Evolutionary conservation across 192 early-diverging fungal species (phyloP), one percentile per base, ranked within the genome.

Genomic region (Backusella tuberculispora): DNA sequence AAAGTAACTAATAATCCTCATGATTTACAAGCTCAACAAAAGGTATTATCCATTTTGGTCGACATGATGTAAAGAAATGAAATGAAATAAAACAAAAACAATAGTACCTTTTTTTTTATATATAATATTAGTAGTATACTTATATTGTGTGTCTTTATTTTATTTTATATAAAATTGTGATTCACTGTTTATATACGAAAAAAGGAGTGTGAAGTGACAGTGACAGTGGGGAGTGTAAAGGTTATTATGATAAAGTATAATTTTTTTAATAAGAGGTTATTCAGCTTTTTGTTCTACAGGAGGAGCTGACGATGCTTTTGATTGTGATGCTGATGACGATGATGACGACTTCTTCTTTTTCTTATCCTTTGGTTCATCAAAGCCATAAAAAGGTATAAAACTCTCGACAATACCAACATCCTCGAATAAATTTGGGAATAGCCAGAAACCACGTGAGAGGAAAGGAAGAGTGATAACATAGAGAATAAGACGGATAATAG

Each of bases 351-450:
- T 67, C 19, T 47, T 70, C n/a, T 8, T 29, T 15, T 78, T 75
- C 15, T 72, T 53, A 14, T 77, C 76, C 69, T 78, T 66, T 44
- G 53, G 53, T 7, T 83, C 83, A 69, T 92, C 92, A 92, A 92
- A 98, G 71, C 85, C 96, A 86, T 93, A 96, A n/a, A 95, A 77
- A n/a, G 98, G 98, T 72, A 92, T 90, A 78, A 99, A 99, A 73
- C 91, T 93, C 70, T 99, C 98, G 63, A 98, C 83, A 75, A 98
- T 87, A 21, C 96, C 96, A 46, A 95, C 92, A 79, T 99, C 98
- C 50, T 91, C 98, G 87, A 99, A 99, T 76, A 99, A 81, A 71
- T 98, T 97, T 48, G 98, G 98, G 88, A 97, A 99, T 8, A 99
- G 82, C 98, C 96, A 98, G 73, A 97, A 88, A 37, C 96, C 95